phyloP scores from a whole-genome alignment of 768 basidiomycete genomes.

The Neoboletus brunneissimus region DNA sequence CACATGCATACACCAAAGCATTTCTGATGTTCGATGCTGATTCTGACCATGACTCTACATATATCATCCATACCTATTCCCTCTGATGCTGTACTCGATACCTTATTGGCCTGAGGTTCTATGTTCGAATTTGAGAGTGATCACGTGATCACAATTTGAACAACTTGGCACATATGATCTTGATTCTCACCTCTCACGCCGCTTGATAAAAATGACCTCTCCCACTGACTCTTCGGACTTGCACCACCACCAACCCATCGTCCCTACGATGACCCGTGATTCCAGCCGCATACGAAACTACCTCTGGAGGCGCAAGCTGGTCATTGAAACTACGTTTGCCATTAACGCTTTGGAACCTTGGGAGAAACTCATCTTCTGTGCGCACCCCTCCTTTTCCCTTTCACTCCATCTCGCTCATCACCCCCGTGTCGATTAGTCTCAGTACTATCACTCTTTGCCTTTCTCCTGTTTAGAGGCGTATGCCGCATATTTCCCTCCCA shows the following conservation, averaged over 20 bases:
- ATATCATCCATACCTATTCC: constrained; percentile 17
- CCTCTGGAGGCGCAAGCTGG: constrained; percentile 53
- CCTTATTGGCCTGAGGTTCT: not conserved
- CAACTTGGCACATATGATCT: not conserved
- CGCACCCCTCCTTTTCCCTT: constrained; percentile 25
- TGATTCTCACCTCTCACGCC: constrained; percentile 2
- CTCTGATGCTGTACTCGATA: constrained; percentile 16
- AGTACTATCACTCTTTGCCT: constrained; percentile 37
- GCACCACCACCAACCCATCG: not conserved
- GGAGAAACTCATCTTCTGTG: constrained; percentile 63
- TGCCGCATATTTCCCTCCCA: constrained; percentile 60
- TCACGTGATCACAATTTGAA: constrained; percentile 5
- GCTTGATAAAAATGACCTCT: not conserved
- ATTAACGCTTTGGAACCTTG: constrained; percentile 62
- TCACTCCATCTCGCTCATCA: not conserved
- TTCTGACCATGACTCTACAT: constrained; percentile 3
- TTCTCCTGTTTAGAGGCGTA: constrained; percentile 50
- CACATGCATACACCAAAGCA: constrained; percentile 4
- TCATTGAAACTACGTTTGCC: constrained; percentile 59
- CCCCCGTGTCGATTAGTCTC: constrained; percentile 33
- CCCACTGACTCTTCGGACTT: not conserved
- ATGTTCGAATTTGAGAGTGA: not conserved
- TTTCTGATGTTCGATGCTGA: not conserved
- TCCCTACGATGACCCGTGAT: constrained; percentile 7
- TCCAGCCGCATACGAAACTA: constrained; percentile 27